Percentiles rank a stretch among this genome's conserved stretches.
phyloP scores from a whole-genome alignment of 1,139 yeast genomes.

The Taiozyma sp. region DNA sequence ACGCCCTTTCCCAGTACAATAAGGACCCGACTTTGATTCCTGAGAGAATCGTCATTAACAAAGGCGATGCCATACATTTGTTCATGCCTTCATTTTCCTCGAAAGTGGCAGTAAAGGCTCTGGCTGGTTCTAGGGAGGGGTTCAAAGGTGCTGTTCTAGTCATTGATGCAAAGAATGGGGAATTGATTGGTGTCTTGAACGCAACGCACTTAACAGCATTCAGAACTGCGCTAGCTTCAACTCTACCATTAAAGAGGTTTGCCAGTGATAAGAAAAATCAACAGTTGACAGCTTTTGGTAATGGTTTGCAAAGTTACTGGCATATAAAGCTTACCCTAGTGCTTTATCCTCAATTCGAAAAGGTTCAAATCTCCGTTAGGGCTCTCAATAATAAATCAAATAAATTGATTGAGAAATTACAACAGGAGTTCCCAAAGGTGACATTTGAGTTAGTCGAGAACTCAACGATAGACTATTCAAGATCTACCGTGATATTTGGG shows the following conservation, averaged over 20 bases:
- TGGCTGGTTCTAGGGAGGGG: conserved; percentile 45
- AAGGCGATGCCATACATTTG: conserved; percentile 40
- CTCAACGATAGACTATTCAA: conserved; percentile 11
- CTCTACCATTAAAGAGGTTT: conserved; percentile 41
- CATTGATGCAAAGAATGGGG: conserved; percentile 46
- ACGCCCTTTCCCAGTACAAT: conserved; percentile 25
- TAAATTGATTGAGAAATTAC: conserved; percentile 26
- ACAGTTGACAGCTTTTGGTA: conserved; percentile 43
- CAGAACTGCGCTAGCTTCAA: conserved; percentile 58
- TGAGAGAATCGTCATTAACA: conserved; percentile 32
- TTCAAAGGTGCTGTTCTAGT: conserved; percentile 48
- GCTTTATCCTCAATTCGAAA: conserved; percentile 34
- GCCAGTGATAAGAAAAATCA: conserved; percentile 13
- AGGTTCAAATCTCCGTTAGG: conserved; percentile 37
- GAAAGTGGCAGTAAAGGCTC: conserved; percentile 37
- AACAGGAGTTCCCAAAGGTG: conserved; percentile 24
- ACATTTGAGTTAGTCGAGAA: conserved; percentile 20
- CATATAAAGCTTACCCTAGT: conserved; percentile 44
- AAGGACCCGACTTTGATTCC: conserved; percentile 31
- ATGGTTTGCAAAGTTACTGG: conserved; percentile 69
- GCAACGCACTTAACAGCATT: conserved; percentile 61
- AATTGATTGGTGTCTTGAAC: conserved; percentile 46
- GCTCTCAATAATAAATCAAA: conserved; percentile 40
- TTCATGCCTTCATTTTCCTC: conserved; percentile 57
- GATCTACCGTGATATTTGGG: conserved; percentile 45